Percentiles rank a stretch among this genome's conserved stretches.
phyloP scores from a whole-genome alignment of 805 yeast species.

The Yamadazyma olivae region DNA sequence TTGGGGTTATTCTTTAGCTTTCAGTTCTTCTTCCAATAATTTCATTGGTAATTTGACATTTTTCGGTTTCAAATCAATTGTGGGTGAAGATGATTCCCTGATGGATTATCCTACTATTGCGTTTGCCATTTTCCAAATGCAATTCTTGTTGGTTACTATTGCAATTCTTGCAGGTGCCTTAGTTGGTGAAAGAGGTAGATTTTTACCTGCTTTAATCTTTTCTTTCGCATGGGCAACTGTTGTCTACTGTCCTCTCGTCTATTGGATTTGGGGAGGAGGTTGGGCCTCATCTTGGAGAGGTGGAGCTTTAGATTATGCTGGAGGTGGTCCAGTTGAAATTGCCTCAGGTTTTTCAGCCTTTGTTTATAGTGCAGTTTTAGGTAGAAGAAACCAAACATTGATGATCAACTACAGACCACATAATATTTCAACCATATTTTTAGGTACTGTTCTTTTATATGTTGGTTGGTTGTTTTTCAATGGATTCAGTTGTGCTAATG shows the following conservation, averaged over 20 bases:
- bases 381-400: conserved; percentile 71
- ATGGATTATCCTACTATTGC: conserved; percentile 75
- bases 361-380: conserved; percentile 76
- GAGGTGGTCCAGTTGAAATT: conserved; percentile 97
- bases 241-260: conserved; percentile 92
- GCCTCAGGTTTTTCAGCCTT: conserved; percentile 89
- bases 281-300: conserved; percentile 79
- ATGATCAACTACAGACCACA: conserved; percentile 92
- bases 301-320: conserved; percentile 95
- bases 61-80: conserved; percentile 79
- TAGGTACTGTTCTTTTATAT: conserved; percentile 86
- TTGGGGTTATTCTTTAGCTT: conserved; percentile 96
- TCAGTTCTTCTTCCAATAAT: conserved; percentile 74
- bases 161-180: conserved; percentile 91
- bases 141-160: conserved; percentile 87
- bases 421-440: conserved; percentile 84
- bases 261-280: conserved; percentile 95
- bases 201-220: conserved; percentile 80
- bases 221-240: conserved; percentile 85
- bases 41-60: conserved; percentile 84
- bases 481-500: conserved; percentile 83
- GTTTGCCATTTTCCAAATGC: conserved; percentile 83
- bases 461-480: conserved; percentile 97
- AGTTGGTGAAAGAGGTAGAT: conserved; percentile 84
- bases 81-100: conserved; percentile 37